A percentile compares a stretch with the other conserved stretches of the same genome.
phyloP scores from a whole-genome alignment of 2,329 filamentous ascomycete species.

The Fusarium xylarioides region DNA sequence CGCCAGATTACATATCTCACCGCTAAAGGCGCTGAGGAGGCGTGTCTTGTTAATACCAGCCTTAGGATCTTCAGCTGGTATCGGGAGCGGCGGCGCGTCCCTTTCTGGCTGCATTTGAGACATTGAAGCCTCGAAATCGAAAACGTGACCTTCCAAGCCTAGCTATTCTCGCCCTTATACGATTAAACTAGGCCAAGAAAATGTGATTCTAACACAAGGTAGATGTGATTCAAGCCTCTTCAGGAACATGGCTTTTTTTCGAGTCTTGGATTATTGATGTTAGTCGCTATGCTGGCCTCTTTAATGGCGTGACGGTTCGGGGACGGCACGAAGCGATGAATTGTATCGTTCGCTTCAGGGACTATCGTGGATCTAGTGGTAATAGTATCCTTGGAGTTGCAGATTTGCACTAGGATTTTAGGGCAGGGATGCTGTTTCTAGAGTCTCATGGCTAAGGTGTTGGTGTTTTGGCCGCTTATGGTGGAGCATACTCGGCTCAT shows the following conservation, averaged over 20 bases:
- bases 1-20: not conserved
- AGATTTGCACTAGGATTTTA: constrained; percentile 20
- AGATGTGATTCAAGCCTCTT: constrained; percentile 17
- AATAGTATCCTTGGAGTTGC: constrained; percentile 20
- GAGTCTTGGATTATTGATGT: not conserved
- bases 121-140: constrained; percentile 14
- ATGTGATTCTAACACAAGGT: not conserved
- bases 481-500: not conserved
- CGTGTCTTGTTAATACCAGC: not conserved
- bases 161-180: not conserved
- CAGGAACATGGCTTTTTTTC: constrained; percentile 5
- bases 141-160: not conserved
- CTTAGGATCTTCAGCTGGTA: constrained; percentile 23
- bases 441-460: not conserved
- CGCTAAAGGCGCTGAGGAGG: not conserved
- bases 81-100: constrained; percentile 13
- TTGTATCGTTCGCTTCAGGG: constrained; percentile 1
- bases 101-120: constrained; percentile 18
- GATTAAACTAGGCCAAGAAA: not conserved
- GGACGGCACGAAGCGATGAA: not conserved
- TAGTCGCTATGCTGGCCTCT: not conserved
- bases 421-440: not conserved
- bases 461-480: not conserved
- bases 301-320: not conserved
- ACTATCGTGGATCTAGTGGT: constrained; percentile 25